Evolutionary conservation across 2,329 filamentous ascomycete genomes (phyloP).

Genomic region (Cercospora citrullina): DNA sequence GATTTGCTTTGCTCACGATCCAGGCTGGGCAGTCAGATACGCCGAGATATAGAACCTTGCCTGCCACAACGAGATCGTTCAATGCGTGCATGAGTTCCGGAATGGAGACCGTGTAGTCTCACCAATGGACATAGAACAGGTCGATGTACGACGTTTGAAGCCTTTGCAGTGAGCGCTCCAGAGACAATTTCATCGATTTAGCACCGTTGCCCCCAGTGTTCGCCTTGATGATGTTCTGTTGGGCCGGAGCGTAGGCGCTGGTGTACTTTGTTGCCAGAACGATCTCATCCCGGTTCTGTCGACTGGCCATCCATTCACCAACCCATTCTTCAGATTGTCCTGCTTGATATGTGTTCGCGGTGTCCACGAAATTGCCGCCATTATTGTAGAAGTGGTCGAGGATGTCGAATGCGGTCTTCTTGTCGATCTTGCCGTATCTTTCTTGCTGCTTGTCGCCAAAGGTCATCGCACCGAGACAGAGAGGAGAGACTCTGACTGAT

Average conservation of each 20-base stretch:
- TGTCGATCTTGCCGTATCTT: no score
- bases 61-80: slow-evolving; percentile 43
- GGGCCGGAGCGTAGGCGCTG: background rate
- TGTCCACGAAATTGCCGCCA: no score
- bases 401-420: no score
- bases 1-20: slow-evolving; percentile 44
- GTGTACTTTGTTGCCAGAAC: no score
- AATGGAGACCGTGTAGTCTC: background rate
- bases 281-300: no score
- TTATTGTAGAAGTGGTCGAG: no score
- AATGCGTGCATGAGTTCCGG: slow-evolving; percentile 48
- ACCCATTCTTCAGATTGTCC: no score
- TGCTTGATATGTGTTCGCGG: no score
- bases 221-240: background rate
- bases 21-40: slow-evolving; percentile 48
- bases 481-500: no score
- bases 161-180: background rate
- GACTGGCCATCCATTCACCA: no score
- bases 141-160: background rate
- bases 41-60: slow-evolving; percentile 50
- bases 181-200: background rate
- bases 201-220: background rate
- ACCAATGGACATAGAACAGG: background rate
- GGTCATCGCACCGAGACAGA: no score
- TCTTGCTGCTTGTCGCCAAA: no score